Conservation (phyloP, 208 protist genomes). For the Strigomonas culicis region DNA sequence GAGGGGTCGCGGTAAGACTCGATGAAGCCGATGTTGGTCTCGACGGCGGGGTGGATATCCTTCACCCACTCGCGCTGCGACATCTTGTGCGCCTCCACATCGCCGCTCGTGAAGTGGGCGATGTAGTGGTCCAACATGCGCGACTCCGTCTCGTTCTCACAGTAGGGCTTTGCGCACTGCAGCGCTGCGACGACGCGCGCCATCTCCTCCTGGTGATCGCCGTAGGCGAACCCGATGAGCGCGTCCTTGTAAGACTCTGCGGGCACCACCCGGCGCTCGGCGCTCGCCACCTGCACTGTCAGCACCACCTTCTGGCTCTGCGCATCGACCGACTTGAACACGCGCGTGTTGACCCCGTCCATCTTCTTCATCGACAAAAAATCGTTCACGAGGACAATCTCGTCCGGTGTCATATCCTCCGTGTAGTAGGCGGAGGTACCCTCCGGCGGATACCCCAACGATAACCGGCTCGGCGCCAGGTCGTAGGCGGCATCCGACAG, state of each 20-base stretch:
- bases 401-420: constrained; percentile 57
- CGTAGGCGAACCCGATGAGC: constrained; percentile 63
- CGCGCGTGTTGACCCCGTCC: constrained; percentile 74
- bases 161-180: constrained; percentile 40
- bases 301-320: constrained; percentile 17
- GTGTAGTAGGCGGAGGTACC: constrained; percentile 87
- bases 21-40: constrained; percentile 95
- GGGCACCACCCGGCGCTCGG: constrained; percentile 25
- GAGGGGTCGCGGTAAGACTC: constrained; percentile 92
- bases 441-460: constrained; percentile 66
- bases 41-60: constrained; percentile 86
- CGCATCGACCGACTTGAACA: constrained; percentile 58
- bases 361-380: constrained; percentile 63
- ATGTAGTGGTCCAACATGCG: constrained; percentile 92
- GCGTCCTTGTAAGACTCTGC: constrained; percentile 45
- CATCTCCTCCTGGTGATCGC: constrained; percentile 73
- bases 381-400: constrained; percentile 70
- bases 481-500: constrained; percentile 68
- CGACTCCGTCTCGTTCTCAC: constrained; percentile 72
- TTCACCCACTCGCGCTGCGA: constrained; percentile 89
- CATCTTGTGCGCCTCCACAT: constrained; percentile 85
- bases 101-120: constrained; percentile 66
- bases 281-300: constrained; percentile 49
- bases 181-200: constrained; percentile 55
- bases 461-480: constrained; percentile 33